These are phyloP conservation scores for Penicillium hordei DNA, from an alignment of 2,329 filamentous ascomycete genomes.

Conservation along the genomic window DNA sequence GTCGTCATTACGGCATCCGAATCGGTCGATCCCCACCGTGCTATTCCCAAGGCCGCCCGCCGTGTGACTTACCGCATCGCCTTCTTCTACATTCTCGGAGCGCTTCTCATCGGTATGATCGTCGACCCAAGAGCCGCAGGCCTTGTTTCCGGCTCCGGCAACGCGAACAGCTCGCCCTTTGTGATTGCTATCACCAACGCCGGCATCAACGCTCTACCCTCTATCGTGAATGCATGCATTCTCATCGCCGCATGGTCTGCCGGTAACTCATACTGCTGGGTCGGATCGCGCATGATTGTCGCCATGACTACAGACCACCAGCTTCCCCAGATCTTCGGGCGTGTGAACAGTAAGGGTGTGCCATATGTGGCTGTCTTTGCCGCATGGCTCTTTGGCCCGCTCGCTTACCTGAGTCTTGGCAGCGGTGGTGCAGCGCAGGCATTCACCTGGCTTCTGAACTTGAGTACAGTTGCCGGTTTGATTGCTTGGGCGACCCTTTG, in stretches of 20 bases:
- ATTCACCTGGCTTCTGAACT: conserved; percentile 45
- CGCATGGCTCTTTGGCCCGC: conserved; percentile 47
- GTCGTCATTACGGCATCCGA: conserved; percentile 45
- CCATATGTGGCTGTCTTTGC: conserved; percentile 61
- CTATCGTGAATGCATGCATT: conserved; percentile 38
- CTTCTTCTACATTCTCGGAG: conserved; percentile 40
- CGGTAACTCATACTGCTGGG: conserved; percentile 46
- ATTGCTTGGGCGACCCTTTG: conserved; percentile 50
- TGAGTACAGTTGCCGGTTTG: conserved; percentile 49
- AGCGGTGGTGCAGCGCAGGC: conserved; percentile 37
- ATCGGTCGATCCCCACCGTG: conserved; percentile 39
- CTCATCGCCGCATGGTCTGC: conserved; percentile 43
- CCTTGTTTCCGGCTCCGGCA: conserved; percentile 29
- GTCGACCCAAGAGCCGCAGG: conserved; percentile 24
- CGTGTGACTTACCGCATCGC: conserved; percentile 43
- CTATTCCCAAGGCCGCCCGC: conserved; percentile 44
- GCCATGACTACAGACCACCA: conserved; percentile 61
- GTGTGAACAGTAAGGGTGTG: conserved; percentile 52
- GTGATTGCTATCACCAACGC: conserved; percentile 38
- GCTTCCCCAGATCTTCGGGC: conserved; percentile 57
- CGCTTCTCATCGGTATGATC: conserved; percentile 32
- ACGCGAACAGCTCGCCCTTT: conserved; percentile 37
- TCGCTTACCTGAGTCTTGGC: conserved; percentile 46
- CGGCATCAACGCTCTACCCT: conserved; percentile 36
- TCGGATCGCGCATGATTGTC: conserved; percentile 61